Conservation (phyloP, 108 stramenopile genomes). For the Nannochloropsis oceanica region DNA sequence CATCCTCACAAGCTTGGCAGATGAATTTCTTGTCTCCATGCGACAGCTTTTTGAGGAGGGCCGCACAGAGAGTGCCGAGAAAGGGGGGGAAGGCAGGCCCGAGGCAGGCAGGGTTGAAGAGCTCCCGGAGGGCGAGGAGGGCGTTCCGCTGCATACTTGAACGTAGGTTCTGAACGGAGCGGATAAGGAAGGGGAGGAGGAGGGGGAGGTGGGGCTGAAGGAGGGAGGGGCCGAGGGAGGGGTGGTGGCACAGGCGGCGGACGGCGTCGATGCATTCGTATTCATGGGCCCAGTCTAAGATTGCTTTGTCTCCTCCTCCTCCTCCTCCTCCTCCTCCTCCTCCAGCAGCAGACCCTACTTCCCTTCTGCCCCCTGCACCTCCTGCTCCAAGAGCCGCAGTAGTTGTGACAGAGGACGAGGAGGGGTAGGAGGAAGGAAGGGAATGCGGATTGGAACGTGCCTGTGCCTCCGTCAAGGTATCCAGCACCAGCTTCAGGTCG, state of each 20-base stretch:
- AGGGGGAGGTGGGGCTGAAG: neutral
- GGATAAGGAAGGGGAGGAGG: neutral
- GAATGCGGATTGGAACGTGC: neutral
- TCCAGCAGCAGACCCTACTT: no score
- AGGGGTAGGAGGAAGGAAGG: no score
- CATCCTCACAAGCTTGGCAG: neutral
- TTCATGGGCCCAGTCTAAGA: neutral
- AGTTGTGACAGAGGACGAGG: no score
- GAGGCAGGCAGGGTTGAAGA: neutral
- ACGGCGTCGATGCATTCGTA: neutral
- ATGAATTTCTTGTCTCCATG: neutral
- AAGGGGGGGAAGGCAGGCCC: neutral
- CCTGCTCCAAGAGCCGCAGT: no score
- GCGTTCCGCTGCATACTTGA: neutral
- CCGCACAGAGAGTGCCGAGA: neutral
- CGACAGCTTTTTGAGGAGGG: neutral
- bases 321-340: neutral
- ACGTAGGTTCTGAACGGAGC: neutral
- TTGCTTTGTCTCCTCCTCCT: neutral
- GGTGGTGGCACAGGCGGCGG: neutral
- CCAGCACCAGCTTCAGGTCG: neutral
- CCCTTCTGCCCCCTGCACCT: no score
- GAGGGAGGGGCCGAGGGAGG: neutral
- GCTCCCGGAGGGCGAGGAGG: neutral
- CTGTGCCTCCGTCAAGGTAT: neutral